These are phyloP conservation scores for Cryoendolithus antarcticus DNA, from an alignment of 2,329 filamentous ascomycete genomes.

Conservation along the genomic window DNA sequence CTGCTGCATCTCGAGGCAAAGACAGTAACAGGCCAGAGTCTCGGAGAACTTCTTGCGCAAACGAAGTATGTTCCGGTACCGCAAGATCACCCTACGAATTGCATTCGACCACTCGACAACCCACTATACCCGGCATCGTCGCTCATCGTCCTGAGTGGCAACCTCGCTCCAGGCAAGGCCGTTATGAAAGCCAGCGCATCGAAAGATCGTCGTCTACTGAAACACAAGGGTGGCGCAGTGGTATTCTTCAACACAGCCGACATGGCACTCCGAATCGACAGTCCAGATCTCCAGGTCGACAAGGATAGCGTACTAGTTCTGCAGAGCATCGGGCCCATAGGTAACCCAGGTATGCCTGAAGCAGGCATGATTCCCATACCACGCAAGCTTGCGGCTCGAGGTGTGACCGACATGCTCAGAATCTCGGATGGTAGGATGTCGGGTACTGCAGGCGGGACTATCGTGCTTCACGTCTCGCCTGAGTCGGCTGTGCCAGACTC, in stretches of 20 bases:
- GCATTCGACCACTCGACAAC: slow-evolving; percentile 34
- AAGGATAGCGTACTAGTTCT: slow-evolving; percentile 35
- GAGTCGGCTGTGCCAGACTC: slow-evolving; percentile 37
- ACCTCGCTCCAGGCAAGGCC: slow-evolving; percentile 37
- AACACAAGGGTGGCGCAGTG: slow-evolving; percentile 33
- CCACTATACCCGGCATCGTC: slow-evolving; percentile 35
- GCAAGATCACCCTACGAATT: slow-evolving; percentile 29
- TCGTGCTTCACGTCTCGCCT: slow-evolving; percentile 42
- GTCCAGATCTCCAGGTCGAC: slow-evolving; percentile 31
- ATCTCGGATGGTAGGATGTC: slow-evolving; percentile 44
- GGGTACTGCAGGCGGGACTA: slow-evolving; percentile 43
- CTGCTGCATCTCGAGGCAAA: slow-evolving; percentile 34
- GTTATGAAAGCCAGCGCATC: slow-evolving; percentile 41
- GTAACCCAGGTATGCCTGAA: slow-evolving; percentile 42
- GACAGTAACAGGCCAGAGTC: slow-evolving; percentile 36
- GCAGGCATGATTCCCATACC: slow-evolving; percentile 41
- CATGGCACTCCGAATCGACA: slow-evolving; percentile 35
- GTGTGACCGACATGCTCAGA: slow-evolving; percentile 42
- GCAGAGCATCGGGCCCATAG: slow-evolving; percentile 38
- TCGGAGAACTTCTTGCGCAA: slow-evolving; percentile 34
- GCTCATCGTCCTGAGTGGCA: slow-evolving; percentile 34
- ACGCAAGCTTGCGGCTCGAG: slow-evolving; percentile 31
- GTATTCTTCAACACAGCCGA: slow-evolving; percentile 38
- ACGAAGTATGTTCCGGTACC: slow-evolving; percentile 27
- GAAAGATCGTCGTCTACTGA: slow-evolving; percentile 33